These are phyloP conservation scores for Chrysanthemum makinoi DNA, from an alignment of 129 eudicot genomes.

Conservation along the genomic window DNA sequence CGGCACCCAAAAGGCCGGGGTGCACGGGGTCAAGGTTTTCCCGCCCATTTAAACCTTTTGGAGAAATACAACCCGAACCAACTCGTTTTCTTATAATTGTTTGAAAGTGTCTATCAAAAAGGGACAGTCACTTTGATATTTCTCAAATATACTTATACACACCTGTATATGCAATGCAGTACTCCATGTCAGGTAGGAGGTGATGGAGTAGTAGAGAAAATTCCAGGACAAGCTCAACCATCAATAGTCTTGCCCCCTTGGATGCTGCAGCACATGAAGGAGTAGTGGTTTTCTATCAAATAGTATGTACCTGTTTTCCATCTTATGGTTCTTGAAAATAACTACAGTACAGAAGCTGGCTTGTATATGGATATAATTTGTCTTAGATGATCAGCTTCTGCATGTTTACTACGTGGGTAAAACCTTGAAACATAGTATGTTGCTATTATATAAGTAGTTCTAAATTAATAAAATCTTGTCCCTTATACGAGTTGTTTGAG, in stretches of 20 bases:
- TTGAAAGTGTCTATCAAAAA: background rate
- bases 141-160: background rate
- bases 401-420: too few species aligned
- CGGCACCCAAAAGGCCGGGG: too few species aligned
- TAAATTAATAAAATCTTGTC: background rate
- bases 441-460: background rate
- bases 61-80: too few species aligned
- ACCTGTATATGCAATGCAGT: background rate
- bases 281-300: slow-evolving; percentile 13
- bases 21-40: too few species aligned
- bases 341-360: too few species aligned
- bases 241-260: slow-evolving; percentile 46
- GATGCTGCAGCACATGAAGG: slow-evolving; percentile 48
- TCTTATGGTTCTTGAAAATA: background rate
- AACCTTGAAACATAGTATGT: background rate
- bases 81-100: too few species aligned
- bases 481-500: background rate
- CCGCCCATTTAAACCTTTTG: too few species aligned
- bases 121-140: background rate
- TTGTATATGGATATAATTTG: too few species aligned
- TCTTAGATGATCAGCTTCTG: too few species aligned
- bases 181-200: slow-evolving; percentile 4
- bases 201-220: slow-evolving; percentile 45
- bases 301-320: background rate
- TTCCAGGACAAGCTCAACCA: slow-evolving; percentile 29